Evolutionary conservation across 768 basidiomycete species (phyloP), one percentile per base, ranked within the genome.

Genomic region (Leucocoprinus sp.): DNA sequence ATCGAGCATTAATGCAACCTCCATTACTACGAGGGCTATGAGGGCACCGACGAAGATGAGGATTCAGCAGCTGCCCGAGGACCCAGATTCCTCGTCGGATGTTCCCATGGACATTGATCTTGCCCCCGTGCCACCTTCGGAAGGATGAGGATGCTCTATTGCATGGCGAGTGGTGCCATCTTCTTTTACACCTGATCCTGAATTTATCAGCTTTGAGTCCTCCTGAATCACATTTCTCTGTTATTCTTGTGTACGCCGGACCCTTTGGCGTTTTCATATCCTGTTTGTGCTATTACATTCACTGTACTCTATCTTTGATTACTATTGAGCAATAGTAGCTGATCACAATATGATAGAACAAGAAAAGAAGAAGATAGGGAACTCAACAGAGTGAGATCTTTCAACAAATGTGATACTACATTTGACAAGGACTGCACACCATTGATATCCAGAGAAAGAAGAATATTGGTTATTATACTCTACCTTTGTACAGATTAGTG

Each of bases 11-110:
- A 21, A 8, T 21, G 19, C 52, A 4, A 53, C 58, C 37, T 57
- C 66, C 24, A 49, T 56, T 37, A 56, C 31, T 5, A 31, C 60
- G n/a, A 64, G 61, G 38, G 47, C 55, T 19, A 64, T 69, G 5
- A 71, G 73, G 36, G 71, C 74, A 14, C 78, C 76, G 23, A 77
- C 81, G 21, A 82, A 81, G 59, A 80, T 83, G 80, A 69, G 81
- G 48, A 80, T 74, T 48, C 73, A 74, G n/a, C 66, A 78, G 37
- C 57, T 68, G 35, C 73, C 76, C 14, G 78, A 80, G 49, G 73
- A 31, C n/a, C 14, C 31, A 8, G 31, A 60, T 34, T 71, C 69
- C 11, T 76, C 78, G 50, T 68, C 70, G 36, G 78, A 77, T 48
- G 59, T 60, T 55, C 56, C 60, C 29, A 56, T 60, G 15, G 51